phyloP scores from a whole-genome alignment of 805 yeast species.

The Lipomyces starkeyi region DNA sequence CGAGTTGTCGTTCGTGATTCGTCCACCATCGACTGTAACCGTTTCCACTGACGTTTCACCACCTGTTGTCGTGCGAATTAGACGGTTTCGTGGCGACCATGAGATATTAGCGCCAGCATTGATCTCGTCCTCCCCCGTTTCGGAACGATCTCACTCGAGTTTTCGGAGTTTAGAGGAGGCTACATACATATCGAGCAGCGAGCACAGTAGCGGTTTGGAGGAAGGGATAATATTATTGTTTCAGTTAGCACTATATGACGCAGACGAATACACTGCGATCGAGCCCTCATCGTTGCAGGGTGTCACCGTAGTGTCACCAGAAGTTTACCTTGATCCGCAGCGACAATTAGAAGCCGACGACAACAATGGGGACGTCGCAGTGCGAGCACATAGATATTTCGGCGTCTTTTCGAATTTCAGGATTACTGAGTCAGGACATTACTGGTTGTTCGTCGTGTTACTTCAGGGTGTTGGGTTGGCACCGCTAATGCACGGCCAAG shows the following conservation, averaged over 20 bases:
- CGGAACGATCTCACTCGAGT: background rate
- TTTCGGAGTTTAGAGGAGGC: slow-evolving; percentile 1
- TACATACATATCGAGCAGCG: background rate
- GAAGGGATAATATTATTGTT: background rate
- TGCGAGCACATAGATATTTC: slow-evolving; percentile 2
- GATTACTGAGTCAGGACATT: background rate
- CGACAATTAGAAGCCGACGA: background rate
- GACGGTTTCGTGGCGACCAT: background rate
- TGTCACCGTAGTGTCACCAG: background rate
- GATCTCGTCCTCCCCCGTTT: background rate
- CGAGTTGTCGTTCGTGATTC: slow-evolving; percentile 1
- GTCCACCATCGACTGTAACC: background rate
- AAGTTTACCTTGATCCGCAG: slow-evolving; percentile 3
- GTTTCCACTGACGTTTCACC: background rate
- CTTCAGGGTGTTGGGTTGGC: slow-evolving; percentile 12
- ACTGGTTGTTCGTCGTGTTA: background rate
- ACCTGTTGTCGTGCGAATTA: background rate
- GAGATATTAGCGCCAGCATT: background rate
- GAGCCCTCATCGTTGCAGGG: slow-evolving; percentile 3
- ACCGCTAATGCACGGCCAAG: background rate
- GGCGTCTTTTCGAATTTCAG: slow-evolving; percentile 6
- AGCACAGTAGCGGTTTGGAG: background rate
- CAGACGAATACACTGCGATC: background rate
- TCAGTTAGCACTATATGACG: slow-evolving; percentile 3
- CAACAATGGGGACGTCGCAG: background rate